Evolutionary conservation across 345 rosid species (phyloP).

Genomic region (Excoecaria agallocha): DNA sequence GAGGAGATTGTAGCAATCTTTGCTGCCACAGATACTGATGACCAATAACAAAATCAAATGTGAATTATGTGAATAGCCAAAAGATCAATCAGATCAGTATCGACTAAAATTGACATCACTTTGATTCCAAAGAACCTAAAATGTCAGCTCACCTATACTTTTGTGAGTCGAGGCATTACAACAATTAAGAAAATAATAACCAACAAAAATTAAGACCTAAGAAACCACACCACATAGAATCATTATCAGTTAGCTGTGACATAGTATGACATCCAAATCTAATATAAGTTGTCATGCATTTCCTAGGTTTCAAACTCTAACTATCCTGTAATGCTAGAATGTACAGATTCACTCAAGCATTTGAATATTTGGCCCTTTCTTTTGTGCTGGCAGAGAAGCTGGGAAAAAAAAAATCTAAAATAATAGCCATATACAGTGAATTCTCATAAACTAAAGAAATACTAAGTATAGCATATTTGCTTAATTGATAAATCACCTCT

Average conservation of each 20-base stretch:
- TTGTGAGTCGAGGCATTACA: background rate
- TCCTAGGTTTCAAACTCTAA: background rate
- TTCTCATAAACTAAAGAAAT: background rate
- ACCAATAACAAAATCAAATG: conserved; percentile 19
- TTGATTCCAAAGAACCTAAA: background rate
- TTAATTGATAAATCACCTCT: conserved; percentile 27
- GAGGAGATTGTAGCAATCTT: conserved; percentile 33
- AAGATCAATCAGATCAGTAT: background rate
- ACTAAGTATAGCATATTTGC: conserved; percentile 4
- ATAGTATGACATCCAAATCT: background rate
- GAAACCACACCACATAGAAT: background rate
- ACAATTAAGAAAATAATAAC: background rate
- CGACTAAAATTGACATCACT: background rate
- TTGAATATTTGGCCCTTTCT: background rate
- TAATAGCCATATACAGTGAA: background rate
- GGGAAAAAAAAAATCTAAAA: background rate
- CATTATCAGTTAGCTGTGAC: background rate
- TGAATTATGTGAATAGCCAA: background rate
- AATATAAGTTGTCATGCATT: background rate
- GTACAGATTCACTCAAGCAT: background rate
- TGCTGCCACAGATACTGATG: conserved; percentile 34
- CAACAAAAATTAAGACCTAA: background rate
- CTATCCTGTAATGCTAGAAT: background rate
- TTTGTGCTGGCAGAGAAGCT: background rate
- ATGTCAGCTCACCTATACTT: background rate